These are phyloP conservation scores for Axilococcus clingmanii DNA, from an alignment of 139 green algal species.

Conservation along the genomic window DNA sequence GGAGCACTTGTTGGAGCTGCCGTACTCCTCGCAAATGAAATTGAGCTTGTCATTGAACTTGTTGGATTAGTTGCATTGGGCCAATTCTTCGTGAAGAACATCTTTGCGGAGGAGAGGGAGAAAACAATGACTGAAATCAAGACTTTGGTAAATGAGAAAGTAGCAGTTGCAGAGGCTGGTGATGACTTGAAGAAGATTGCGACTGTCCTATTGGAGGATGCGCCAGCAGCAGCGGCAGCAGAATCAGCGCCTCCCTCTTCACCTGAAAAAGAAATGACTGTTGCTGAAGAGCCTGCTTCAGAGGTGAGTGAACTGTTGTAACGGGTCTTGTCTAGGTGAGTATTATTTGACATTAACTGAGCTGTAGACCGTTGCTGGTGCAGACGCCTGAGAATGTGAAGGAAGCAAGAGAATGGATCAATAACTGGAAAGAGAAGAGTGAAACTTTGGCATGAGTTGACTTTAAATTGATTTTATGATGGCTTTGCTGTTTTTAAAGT, in stretches of 20 bases:
- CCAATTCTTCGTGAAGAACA: slow-evolving; percentile 27
- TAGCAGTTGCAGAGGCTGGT: slow-evolving; percentile 22
- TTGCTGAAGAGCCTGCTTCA: neutral
- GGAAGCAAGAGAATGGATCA: slow-evolving; percentile 15
- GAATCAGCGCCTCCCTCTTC: neutral
- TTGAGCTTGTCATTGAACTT: slow-evolving; percentile 38
- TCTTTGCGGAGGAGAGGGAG: slow-evolving; percentile 36
- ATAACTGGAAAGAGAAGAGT: slow-evolving; percentile 7
- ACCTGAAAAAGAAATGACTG: neutral
- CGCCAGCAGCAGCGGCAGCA: slow-evolving; percentile 1
- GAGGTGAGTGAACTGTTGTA: too few species aligned
- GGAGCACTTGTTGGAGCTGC: slow-evolving; percentile 22
- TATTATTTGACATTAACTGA: too few species aligned
- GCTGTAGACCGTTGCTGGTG: neutral
- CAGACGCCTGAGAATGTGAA: slow-evolving; percentile 18
- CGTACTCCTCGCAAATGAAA: slow-evolving; percentile 35
- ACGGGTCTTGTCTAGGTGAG: too few species aligned
- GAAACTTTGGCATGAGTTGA: too few species aligned
- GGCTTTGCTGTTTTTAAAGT: too few species aligned
- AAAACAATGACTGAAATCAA: slow-evolving; percentile 32
- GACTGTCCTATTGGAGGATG: slow-evolving; percentile 23
- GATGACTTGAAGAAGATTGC: slow-evolving; percentile 30
- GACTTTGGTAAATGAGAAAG: slow-evolving; percentile 24
- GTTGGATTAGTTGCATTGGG: slow-evolving; percentile 27
- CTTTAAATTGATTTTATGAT: too few species aligned